Percentiles rank a stretch among this genome's conserved stretches.
phyloP scores from a whole-genome alignment of 225 moss, liverwort and hornwort genomes.

The Pseudisothecium myosuroides region DNA sequence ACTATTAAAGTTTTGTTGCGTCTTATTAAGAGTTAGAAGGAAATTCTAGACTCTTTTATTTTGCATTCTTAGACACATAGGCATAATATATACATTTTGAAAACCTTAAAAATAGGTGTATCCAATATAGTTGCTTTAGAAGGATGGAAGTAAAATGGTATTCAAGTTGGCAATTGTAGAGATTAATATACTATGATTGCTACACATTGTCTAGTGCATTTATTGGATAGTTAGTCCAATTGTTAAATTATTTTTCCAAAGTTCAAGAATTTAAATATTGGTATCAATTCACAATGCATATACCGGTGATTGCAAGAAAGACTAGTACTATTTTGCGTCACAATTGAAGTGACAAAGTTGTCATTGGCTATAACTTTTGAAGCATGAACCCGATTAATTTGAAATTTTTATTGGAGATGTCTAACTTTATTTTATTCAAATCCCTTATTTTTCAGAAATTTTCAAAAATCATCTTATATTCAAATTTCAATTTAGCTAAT shows the following conservation, averaged over 20 bases:
- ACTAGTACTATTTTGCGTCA: too few species aligned
- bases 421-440: too few species aligned
- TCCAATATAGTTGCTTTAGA: background rate
- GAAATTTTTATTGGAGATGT: too few species aligned
- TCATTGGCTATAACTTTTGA: too few species aligned
- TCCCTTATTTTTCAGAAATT: too few species aligned
- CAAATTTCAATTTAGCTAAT: too few species aligned
- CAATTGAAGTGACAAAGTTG: too few species aligned
- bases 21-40: background rate
- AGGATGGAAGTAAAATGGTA: background rate
- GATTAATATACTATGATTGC: background rate
- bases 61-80: background rate
- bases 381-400: too few species aligned
- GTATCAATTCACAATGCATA: background rate
- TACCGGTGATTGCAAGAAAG: too few species aligned
- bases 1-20: background rate
- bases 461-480: too few species aligned
- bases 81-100: background rate
- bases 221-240: background rate
- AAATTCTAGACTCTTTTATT: background rate
- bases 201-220: background rate
- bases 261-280: background rate
- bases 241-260: background rate
- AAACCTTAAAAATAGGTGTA: background rate
- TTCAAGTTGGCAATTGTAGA: background rate